Percentiles rank a stretch among this genome's conserved stretches.
These are phyloP conservation scores for Malassezia psittaci DNA, from an alignment of 1,284 basidiomycete genomes.

Conservation along the genomic window DNA sequence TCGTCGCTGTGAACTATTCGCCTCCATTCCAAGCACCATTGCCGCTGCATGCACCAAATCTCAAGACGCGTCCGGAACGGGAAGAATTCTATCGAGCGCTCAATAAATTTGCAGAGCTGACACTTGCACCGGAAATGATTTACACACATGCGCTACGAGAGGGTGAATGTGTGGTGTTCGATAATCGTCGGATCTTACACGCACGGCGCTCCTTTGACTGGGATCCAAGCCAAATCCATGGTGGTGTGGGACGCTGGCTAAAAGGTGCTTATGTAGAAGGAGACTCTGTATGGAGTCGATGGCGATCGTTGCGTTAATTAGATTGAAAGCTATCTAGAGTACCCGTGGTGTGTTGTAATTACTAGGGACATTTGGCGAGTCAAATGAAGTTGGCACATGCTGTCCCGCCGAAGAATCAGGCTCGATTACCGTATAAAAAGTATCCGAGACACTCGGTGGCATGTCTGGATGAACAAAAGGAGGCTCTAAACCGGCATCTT, in stretches of 20 bases:
- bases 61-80: constrained; percentile 15
- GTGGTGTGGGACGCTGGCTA: constrained; percentile 53
- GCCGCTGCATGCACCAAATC: constrained; percentile 27
- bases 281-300: constrained; percentile 60
- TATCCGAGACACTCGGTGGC: constrained; percentile 7
- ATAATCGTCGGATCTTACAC: constrained; percentile 85
- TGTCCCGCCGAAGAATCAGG: neutral
- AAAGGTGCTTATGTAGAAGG: constrained; percentile 71
- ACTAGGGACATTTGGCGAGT: neutral
- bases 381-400: neutral
- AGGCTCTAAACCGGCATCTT: neutral
- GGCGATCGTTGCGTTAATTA: constrained; percentile 21
- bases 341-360: neutral
- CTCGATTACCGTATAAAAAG: constrained; percentile 7
- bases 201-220: constrained; percentile 66
- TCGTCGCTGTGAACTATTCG: constrained; percentile 66
- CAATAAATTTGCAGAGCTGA: constrained; percentile 56
- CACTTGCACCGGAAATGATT: constrained; percentile 56
- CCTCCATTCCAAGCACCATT: constrained; percentile 85
- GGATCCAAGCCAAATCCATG: constrained; percentile 46
- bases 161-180: constrained; percentile 81
- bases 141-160: constrained; percentile 65
- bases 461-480: neutral
- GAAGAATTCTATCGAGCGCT: constrained; percentile 53
- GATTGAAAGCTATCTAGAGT: neutral